Evolutionary conservation across 306 rosid genomes (phyloP), one percentile per base, ranked within the genome.

Genomic region (Vachellia pachyceras): DNA sequence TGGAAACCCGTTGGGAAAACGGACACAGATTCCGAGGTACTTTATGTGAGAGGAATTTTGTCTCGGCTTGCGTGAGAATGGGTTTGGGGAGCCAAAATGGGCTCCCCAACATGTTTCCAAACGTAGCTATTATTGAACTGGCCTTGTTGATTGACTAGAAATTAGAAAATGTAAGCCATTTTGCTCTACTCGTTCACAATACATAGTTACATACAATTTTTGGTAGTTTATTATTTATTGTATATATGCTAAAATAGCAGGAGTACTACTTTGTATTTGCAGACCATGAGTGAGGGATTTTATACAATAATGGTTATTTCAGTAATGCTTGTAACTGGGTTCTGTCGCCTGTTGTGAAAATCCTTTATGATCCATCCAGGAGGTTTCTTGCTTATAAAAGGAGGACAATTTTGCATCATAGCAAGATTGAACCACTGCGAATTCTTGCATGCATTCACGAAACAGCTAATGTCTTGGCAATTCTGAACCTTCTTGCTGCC

Each of bases 381-480:
- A 84, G 87, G 39, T 81, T 90, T 83, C 50, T 87, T 57, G 91
- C 94, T 78, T 89, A 86, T 80, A 86, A 50, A 80, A 88, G 92
- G 74, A 85, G 97, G 83, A 92, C 97, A 39, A 57, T 90, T 44
- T 65, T 85, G 60, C 94, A 86, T 81, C 91, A 82, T 25, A 46
- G 64, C 10, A 55, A 45, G 1, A 17, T 77, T 3, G 90, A 89
- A 76, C 90, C 89, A 67, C 78, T 92, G 14, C 82, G 91, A 10
- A 79, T 90, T 47, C 87, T 94, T 5, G 90, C 78, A 60, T 94
- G 97, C 86, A 69, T 88, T 73, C 97, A 90, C 64, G 76, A 80
- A 18, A 79, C 82, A 20, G 92, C 87, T 1, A 89, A 88, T 80
- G 90, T 86, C 17, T 72, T 65, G 25, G 79, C 90, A 23, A 79